Evolutionary conservation across 208 protist genomes (phyloP).

Genomic region (Herpetomonas samuelpessoai): DNA sequence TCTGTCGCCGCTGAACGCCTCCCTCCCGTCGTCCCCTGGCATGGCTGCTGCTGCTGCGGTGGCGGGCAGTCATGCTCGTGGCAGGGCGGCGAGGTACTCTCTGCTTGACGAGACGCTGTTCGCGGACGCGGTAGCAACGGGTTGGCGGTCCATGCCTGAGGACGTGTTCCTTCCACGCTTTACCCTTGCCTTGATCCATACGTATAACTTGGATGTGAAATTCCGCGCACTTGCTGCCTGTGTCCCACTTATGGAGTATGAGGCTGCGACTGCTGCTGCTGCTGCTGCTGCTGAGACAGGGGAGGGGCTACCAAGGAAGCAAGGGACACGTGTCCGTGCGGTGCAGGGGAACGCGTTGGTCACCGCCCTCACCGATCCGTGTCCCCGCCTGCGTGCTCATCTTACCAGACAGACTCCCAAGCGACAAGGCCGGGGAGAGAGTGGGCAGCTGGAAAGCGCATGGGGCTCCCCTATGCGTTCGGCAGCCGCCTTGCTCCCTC

Average conservation of each 20-base stretch:
- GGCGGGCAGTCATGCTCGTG: not conserved
- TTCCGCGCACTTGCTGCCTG: slow-evolving; percentile 16
- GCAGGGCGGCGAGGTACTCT: not conserved
- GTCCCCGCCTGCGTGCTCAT: too few species aligned
- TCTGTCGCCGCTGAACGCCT: too few species aligned
- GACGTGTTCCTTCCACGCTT: slow-evolving; percentile 48
- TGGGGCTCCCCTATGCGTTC: too few species aligned
- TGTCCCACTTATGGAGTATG: slow-evolving; percentile 24
- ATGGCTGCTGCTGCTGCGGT: not conserved
- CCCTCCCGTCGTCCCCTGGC: too few species aligned
- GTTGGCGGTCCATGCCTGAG: slow-evolving; percentile 44
- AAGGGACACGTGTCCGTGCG: too few species aligned
- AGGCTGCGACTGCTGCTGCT: slow-evolving; percentile 4
- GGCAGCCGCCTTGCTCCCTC: slow-evolving; percentile 35
- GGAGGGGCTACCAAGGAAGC: slow-evolving; percentile 13
- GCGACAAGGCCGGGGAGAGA: too few species aligned
- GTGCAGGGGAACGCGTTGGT: too few species aligned
- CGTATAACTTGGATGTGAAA: slow-evolving; percentile 36
- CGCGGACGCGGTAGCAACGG: not conserved
- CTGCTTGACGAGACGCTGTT: not conserved
- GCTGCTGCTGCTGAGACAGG: not conserved
- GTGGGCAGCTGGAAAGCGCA: too few species aligned
- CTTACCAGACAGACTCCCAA: too few species aligned
- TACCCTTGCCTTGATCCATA: slow-evolving; percentile 32
- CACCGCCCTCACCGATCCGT: too few species aligned